Conservation (phyloP, 768 basidiomycete species). For the Leucocoprinus birnbaumii region DNA sequence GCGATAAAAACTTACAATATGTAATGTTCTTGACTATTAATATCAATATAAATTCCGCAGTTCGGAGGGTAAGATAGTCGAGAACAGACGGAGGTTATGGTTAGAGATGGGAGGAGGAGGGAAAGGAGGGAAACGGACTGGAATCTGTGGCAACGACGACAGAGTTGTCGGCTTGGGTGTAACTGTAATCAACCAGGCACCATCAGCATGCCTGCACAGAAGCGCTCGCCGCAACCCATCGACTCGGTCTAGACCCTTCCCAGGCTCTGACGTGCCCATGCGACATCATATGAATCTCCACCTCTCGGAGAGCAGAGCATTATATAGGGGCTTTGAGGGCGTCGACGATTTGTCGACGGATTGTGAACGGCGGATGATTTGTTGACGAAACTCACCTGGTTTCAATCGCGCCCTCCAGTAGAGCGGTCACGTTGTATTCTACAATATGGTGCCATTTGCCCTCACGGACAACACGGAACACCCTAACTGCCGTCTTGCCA, state of each 20-base stretch:
- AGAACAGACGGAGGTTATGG: neutral
- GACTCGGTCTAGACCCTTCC: conserved; percentile 2
- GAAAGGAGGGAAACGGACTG: conserved; percentile 47
- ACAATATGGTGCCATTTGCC: conserved; percentile 67
- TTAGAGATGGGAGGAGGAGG: neutral
- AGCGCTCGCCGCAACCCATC: neutral
- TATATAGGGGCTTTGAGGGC: no score
- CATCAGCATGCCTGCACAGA: neutral
- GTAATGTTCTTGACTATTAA: conserved; percentile 64
- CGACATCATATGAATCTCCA: neutral
- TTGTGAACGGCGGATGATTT: no score
- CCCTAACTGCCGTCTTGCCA: conserved; percentile 87
- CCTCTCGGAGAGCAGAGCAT: neutral
- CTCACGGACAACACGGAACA: conserved; percentile 80
- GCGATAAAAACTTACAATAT: conserved; percentile 42
- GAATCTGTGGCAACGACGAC: conserved; percentile 92
- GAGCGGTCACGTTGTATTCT: conserved; percentile 78
- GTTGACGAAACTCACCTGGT: conserved; percentile 44
- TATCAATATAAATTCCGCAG: neutral
- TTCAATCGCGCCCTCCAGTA: conserved; percentile 85
- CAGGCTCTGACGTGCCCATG: conserved; percentile 4
- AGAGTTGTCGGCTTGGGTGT: conserved; percentile 85
- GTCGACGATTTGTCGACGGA: neutral
- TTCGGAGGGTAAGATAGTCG: no score
- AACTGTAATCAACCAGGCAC: conserved; percentile 39